Base-by-base conservation (phyloP, 179 eudicot genomes). In the Amaranthus tricolor region DNA sequence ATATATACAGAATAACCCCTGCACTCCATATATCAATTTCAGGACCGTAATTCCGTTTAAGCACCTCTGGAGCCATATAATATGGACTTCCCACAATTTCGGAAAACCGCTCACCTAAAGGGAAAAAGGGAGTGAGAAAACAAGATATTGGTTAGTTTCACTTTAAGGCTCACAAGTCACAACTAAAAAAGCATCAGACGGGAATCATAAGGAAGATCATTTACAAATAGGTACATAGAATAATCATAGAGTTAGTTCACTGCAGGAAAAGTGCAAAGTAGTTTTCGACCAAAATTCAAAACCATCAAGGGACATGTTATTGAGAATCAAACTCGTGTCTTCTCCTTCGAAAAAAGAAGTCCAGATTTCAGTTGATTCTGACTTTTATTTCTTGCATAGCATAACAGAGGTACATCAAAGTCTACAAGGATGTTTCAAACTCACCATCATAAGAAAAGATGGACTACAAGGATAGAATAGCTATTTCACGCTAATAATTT, bases 11-110 rank as follows among this genome's bases (percentile, higher is more conserved):
- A 82, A 94, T 90, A 74, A 94, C 97, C 52, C 98, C 97, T 15
- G 98, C 97, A 77, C 98, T 94, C 98, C 98, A 94, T 81, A 94
- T 84, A 84, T 94, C 98, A 71, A 94, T 92, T 81, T 94, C 98
- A 5, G 90, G 98, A 49, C 98, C 98, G 75, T 94, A 94, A 70
- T 88, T 90, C 51, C 97, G 84, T 86, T 88, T 94, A 77, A 94
- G 85, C 64, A 94, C 97, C 86, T 94, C 98, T 15, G 97, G 97
- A 51, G 97, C 97, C 97, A 92, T 92, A 65, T 92, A 92, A 77
- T 90, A 92, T 6, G 97, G 97, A 78, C 97, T 92, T 71, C 97
- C 97, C 70, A 92, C 97, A 65, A 92, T 92, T 80, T 92, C 97
- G 63, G 88, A 85, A 77, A 92, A 92, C 73, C 79, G 86, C 58